These are phyloP conservation scores for Nannochloropsis gaditana DNA, from an alignment of 108 stramenopile genomes.

Conservation along the genomic window DNA sequence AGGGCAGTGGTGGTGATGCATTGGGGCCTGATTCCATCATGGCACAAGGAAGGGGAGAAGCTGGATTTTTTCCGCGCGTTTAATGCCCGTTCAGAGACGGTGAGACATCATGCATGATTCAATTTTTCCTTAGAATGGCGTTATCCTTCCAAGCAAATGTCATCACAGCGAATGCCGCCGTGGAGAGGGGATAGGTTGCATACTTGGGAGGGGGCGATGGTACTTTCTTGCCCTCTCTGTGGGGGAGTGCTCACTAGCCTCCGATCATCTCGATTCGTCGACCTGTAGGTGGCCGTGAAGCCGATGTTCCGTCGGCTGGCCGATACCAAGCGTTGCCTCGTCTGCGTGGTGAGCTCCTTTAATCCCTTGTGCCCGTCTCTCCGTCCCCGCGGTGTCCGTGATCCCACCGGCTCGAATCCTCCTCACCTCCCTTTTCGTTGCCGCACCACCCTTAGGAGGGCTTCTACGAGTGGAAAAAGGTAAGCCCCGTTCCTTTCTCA, in stretches of 20 bases:
- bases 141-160: no score
- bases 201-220: no score
- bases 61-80: constrained; percentile 48
- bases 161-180: no score
- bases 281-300: constrained; percentile 31
- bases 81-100: constrained; percentile 50
- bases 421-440: background rate
- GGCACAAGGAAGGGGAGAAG: constrained; percentile 44
- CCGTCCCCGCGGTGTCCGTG: background rate
- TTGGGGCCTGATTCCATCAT: constrained; percentile 48
- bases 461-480: constrained; percentile 49
- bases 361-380: background rate
- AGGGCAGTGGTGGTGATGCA: background rate
- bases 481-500: background rate
- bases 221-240: no score
- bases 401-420: background rate
- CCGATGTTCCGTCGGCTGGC: constrained; percentile 39
- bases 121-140: no score
- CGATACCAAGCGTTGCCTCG: constrained; percentile 29
- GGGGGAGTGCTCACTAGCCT: no score
- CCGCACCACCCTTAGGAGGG: constrained; percentile 23
- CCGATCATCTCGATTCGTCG: background rate
- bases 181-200: no score
- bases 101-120: background rate
- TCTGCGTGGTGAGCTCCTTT: constrained; percentile 5